Percentiles rank a stretch among this genome's conserved stretches.
phyloP scores from a whole-genome alignment of 768 basidiomycete genomes.

The Chalciporus piperatus region DNA sequence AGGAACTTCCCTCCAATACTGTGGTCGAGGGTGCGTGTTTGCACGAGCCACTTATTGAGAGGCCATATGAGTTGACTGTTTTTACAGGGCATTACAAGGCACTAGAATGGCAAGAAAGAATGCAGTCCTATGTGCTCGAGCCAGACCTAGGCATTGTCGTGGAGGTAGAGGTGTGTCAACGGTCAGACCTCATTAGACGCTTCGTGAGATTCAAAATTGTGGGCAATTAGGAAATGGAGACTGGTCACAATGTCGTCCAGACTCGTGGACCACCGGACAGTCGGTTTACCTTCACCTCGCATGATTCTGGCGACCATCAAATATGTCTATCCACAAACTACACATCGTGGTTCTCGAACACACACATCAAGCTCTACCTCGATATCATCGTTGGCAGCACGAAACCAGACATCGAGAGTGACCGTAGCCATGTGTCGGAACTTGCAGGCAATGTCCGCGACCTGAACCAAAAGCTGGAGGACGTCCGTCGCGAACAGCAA shows the following conservation, averaged over 20 bases:
- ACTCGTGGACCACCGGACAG: conserved; percentile 90
- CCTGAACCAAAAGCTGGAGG: conserved; percentile 89
- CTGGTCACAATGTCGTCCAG: conserved; percentile 76
- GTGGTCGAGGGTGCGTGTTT: conserved; percentile 77
- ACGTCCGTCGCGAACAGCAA: conserved; percentile 92
- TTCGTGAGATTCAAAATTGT: background rate
- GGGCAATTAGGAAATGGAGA: conserved; percentile 73
- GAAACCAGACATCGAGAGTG: conserved; percentile 82
- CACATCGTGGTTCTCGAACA: conserved; percentile 80
- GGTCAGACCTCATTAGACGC: background rate
- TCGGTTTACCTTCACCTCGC: conserved; percentile 96
- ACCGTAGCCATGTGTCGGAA: conserved; percentile 81
- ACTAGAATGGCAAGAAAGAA: conserved; percentile 81
- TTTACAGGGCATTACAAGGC: conserved; percentile 84
- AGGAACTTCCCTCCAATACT: conserved; percentile 94
- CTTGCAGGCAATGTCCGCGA: conserved; percentile 84
- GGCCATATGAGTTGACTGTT: conserved; percentile 1
- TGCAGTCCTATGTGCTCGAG: conserved; percentile 67
- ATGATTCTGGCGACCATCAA: conserved; percentile 94
- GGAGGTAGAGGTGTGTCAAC: conserved; percentile 73
- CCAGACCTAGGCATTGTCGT: conserved; percentile 84
- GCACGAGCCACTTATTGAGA: background rate
- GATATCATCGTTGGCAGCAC: conserved; percentile 90
- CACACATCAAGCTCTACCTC: conserved; percentile 92
- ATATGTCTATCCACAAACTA: conserved; percentile 95